phyloP scores from a whole-genome alignment of 202 grass and related monocot species.

The Digitaria exilis region DNA sequence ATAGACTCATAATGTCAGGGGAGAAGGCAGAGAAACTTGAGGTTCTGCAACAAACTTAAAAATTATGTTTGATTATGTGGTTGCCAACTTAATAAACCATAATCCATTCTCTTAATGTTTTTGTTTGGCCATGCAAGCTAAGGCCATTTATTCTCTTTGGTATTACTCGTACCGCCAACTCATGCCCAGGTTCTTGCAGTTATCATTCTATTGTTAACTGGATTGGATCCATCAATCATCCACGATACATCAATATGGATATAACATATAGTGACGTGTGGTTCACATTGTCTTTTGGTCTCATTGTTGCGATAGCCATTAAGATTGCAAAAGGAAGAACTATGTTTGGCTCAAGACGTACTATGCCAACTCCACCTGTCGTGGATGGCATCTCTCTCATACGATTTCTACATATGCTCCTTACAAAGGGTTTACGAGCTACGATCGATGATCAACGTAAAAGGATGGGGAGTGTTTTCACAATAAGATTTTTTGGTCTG shows the following conservation, averaged over 20 bases:
- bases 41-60: too few species aligned
- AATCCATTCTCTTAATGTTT: too few species aligned
- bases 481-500: background rate
- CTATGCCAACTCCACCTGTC: constrained; percentile 7
- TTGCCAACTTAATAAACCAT: too few species aligned
- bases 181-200: background rate
- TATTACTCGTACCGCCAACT: background rate
- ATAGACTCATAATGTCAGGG: too few species aligned
- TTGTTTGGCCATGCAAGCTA: background rate
- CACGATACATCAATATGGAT: background rate
- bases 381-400: constrained; percentile 1
- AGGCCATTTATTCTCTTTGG: background rate
- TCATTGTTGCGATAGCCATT: background rate
- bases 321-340: background rate
- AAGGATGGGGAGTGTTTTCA: constrained; percentile 7
- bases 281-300: background rate
- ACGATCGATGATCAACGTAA: background rate
- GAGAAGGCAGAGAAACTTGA: too few species aligned
- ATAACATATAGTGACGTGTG: background rate
- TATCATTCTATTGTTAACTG: background rate
- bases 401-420: background rate
- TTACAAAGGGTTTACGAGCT: background rate
- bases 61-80: too few species aligned
- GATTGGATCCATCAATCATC: background rate
- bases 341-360: background rate